These are phyloP conservation scores for Huntiella bhutanensis DNA, from an alignment of 2,329 filamentous ascomycete species.

Conservation along the genomic window DNA sequence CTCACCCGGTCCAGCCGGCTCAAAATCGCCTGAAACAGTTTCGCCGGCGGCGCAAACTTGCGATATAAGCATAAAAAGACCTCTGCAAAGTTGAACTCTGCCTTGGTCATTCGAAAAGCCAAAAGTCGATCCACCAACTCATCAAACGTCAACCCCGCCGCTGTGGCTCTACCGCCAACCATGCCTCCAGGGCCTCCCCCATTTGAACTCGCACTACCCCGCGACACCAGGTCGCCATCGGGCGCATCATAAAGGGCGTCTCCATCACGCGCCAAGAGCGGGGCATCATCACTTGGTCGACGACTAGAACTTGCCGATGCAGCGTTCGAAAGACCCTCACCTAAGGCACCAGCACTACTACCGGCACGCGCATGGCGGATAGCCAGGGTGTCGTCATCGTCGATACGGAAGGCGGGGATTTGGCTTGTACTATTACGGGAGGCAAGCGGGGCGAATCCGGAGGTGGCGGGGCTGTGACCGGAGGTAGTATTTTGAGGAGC, in stretches of 20 bases:
- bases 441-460: no score
- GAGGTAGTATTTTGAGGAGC: background rate
- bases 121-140: conserved; percentile 78
- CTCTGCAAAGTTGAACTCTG: conserved; percentile 74
- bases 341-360: background rate
- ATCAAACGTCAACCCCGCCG: conserved; percentile 38
- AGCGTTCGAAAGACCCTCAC: background rate
- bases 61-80: conserved; percentile 87
- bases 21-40: conserved; percentile 61
- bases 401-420: no score
- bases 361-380: background rate
- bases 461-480: no score
- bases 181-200: no score
- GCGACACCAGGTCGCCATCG: conserved; percentile 23
- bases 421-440: no score
- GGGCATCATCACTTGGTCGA: conserved; percentile 46
- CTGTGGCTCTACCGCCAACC: conserved; percentile 7
- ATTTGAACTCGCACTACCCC: conserved; percentile 14
- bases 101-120: conserved; percentile 59
- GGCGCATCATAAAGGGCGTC: conserved; percentile 36
- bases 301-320: conserved; percentile 3
- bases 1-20: conserved; percentile 53
- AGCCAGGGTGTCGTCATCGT: no score
- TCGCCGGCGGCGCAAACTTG: conserved; percentile 69
- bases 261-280: conserved; percentile 46